Evolutionary conservation across 2,329 filamentous ascomycete species (phyloP), one percentile per base, ranked within the genome.

Genomic region (Xylogone sp.): DNA sequence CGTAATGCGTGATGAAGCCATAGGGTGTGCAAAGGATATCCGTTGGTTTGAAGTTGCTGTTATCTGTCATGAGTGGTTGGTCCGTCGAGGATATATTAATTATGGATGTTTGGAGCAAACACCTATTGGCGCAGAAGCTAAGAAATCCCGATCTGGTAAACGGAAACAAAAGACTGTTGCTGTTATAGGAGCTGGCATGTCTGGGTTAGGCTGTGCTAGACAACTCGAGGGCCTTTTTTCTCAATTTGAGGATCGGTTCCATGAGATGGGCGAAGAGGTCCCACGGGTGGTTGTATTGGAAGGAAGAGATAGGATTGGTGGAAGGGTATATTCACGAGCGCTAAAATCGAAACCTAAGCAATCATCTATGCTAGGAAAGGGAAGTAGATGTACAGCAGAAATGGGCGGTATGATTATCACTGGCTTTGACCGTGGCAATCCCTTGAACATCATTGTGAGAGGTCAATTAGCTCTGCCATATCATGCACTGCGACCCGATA

Each of bases 371-470:
- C 70, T 68, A 9, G 53, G 81, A 78, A 67, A 80, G 71, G 78
- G 75, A 8, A 79, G 76, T 55, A 75, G 83, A 47, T 87, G 87
- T 64, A 97, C 92, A 19, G 94, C 90, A 27, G 94, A 99, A 68
- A 95, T 97, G 85, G 94, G 94, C 22, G 94, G 93, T 50, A 96
- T 99, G 78, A 97, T 99, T 54, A 91, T 99, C 55, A 97, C 95
- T 29, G 94, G 94, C 0, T 99, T 97, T 66, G 91, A 97, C 59
- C 83, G 90, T 58, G 95, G 95, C 18, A 99, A 99, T 62, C 94
- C 94, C 4, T 74, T 99, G 60, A 95, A 97, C 66, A 83, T 92
- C 46, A 83, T 99, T 53, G 85, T 99, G 51, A 86, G 94, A 59
- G 92, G 90, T 16, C 95, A 99, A 69, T 78, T 99, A 46, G 88